These are phyloP conservation scores for Pseudonitzschia delicatissima DNA, from an alignment of 108 stramenopile species.

Conservation along the genomic window DNA sequence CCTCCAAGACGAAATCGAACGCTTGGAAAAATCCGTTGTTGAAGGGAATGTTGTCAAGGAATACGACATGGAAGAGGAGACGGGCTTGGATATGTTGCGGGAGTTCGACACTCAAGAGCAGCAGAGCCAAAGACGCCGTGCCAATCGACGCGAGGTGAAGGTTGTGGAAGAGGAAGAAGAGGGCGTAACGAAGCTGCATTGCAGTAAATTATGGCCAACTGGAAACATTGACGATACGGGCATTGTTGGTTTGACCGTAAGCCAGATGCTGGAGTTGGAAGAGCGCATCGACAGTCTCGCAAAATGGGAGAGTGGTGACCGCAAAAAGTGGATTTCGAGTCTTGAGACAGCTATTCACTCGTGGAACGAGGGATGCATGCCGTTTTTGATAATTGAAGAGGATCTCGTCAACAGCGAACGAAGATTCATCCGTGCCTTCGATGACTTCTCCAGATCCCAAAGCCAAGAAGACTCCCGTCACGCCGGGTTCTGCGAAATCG, in stretches of 20 bases:
- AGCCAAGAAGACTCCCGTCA: background rate
- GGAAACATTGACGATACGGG: conserved; percentile 61
- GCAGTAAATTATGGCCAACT: conserved; percentile 37
- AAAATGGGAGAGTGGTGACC: conserved; percentile 52
- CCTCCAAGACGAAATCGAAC: conserved; percentile 46
- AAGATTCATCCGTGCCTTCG: background rate
- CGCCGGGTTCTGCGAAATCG: background rate
- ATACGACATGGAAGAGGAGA: conserved; percentile 47
- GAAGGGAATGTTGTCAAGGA: conserved; percentile 29
- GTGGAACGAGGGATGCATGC: conserved; percentile 50
- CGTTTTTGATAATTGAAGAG: conserved; percentile 10
- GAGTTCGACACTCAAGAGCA: conserved; percentile 41
- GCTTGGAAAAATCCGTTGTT: conserved; percentile 19
- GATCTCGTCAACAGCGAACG: background rate
- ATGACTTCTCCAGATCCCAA: conserved; percentile 1
- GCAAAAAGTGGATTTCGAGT: conserved; percentile 54
- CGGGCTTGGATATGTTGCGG: conserved; percentile 56
- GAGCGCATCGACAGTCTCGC: conserved; percentile 54
- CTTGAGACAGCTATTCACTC: conserved; percentile 51
- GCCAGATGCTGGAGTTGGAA: conserved; percentile 61
- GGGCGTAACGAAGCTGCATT: conserved; percentile 13
- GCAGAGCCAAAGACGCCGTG: conserved; percentile 14
- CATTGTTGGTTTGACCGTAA: conserved; percentile 53
- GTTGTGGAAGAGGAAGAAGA: conserved; percentile 10
- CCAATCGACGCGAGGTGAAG: conserved; percentile 17